phyloP scores from a whole-genome alignment of 495 filamentous ascomycete genomes.

The Poronia punctata region DNA sequence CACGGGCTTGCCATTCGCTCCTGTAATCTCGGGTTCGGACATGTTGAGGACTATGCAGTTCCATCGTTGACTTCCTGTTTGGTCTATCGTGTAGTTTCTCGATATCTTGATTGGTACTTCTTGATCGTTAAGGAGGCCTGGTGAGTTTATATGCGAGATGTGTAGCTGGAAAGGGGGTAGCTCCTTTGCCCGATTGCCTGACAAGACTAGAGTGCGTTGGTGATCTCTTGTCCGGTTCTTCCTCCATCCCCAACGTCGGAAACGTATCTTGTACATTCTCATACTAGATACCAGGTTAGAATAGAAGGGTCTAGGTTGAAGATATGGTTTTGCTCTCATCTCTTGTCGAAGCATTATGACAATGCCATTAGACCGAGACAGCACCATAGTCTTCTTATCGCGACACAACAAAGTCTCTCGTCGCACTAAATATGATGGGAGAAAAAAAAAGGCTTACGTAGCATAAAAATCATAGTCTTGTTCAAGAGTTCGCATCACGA shows the following conservation, averaged over 20 bases:
- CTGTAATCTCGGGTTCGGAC: not conserved
- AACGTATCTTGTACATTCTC: constrained; percentile 1
- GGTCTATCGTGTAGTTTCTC: not conserved
- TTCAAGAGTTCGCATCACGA: not conserved
- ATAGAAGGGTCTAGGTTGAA: too few relatives aligned
- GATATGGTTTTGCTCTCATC: too few relatives aligned
- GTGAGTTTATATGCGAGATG: not conserved
- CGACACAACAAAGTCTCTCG: not conserved
- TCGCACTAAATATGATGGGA: not conserved
- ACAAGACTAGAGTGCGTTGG: not conserved
- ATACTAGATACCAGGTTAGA: not conserved
- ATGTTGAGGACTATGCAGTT: not conserved
- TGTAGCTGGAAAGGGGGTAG: not conserved
- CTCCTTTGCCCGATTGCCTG: too few relatives aligned
- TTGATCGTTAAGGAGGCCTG: not conserved
- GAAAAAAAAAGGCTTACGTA: not conserved
- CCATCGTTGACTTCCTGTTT: not conserved
- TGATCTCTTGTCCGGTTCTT: not conserved
- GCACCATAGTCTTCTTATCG: too few relatives aligned
- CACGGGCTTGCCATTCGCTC: not conserved
- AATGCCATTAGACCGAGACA: too few relatives aligned
- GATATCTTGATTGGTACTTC: not conserved
- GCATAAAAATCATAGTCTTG: not conserved
- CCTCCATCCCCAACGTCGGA: not conserved
- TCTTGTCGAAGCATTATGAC: too few relatives aligned